Evolutionary conservation across 495 filamentous ascomycete genomes (phyloP).

Genomic region (Penicillium desertorum): DNA sequence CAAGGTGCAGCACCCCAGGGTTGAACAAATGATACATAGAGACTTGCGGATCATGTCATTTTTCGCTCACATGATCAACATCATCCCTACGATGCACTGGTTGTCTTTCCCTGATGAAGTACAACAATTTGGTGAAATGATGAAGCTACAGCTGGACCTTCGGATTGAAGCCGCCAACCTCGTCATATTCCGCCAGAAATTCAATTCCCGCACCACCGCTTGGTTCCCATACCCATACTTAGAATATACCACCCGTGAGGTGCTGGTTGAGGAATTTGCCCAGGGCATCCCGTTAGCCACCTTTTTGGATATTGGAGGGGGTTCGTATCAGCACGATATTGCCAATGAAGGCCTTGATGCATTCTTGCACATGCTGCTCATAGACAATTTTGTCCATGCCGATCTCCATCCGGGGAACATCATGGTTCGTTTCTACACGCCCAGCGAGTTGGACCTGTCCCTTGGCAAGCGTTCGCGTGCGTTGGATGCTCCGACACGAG

Average conservation of each 20-base stretch:
- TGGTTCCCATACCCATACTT: constrained; percentile 95
- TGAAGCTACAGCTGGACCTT: constrained; percentile 92
- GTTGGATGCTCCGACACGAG: constrained; percentile 50
- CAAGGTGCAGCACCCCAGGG: constrained; percentile 91
- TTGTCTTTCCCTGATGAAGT: constrained; percentile 95
- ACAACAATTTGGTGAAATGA: constrained; percentile 94
- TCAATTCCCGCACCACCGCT: constrained; percentile 83
- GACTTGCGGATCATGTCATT: constrained; percentile 93
- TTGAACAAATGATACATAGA: constrained; percentile 83
- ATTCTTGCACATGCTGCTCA: constrained; percentile 95
- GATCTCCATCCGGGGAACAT: constrained; percentile 98
- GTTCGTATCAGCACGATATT: constrained; percentile 90
- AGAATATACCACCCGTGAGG: constrained; percentile 86
- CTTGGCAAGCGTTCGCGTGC: constrained; percentile 53
- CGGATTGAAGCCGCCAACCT: constrained; percentile 94
- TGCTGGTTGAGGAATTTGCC: constrained; percentile 94
- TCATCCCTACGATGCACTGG: constrained; percentile 96
- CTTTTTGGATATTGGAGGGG: constrained; percentile 88
- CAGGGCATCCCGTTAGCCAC: constrained; percentile 87
- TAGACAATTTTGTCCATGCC: constrained; percentile 99
- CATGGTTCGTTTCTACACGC: constrained; percentile 98
- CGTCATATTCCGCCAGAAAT: constrained; percentile 83
- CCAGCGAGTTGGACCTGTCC: constrained; percentile 64
- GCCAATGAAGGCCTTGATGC: constrained; percentile 94
- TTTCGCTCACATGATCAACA: constrained; percentile 82